Evolutionary conservation across 768 basidiomycete species (phyloP), one percentile per base, ranked within the genome.

Genomic region (Termitomyces sp.): DNA sequence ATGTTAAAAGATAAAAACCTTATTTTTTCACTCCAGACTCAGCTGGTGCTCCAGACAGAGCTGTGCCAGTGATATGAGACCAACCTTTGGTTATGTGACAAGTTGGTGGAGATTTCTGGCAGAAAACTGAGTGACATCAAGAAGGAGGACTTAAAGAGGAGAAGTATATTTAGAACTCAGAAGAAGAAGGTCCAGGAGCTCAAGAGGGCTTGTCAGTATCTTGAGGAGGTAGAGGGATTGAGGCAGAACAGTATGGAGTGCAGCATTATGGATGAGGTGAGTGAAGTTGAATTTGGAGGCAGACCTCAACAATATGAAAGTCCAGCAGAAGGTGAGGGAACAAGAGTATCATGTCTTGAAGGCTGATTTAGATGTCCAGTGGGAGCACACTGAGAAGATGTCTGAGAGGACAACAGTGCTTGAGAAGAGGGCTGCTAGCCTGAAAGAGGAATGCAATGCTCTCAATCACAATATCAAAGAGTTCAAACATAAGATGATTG

Each of bases 201-300:
- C 51, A 89, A 93, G 74, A 81, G 78, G 63, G 77, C 84, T 61
- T 86, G 87, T 56, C 80, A 85, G 14, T 74, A 78, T 59, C 78
- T 89, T 37, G 90, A 96, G 77, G 93, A 96, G 69, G 90, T 96
- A 34, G 96, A 98, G 62, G 80, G 84, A 6, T 89, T 89, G 47
- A 80, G 94, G 45, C 86, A 91, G 66, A 91, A 92, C 68, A 91
- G 88, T 67, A 77, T 92, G 72, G 89, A 91, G 62, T 77, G 87
- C 20, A 91, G 92, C 63, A 75, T 96, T 46, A 95, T 96, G 81
- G 90, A 91, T 67, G 88, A 87, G 65, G 88, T 90, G 1, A 91
- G 88, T 61, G 82, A 82, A 81, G 65, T 70, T 70, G 5, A 68
- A 69, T 2, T 71, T 82, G 12, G 75, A 80, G 51, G 76, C 79